Percentiles rank a stretch among this genome's conserved stretches.
Evolutionary conservation across 2,329 filamentous ascomycete genomes (phyloP).

Genomic region (Fusarium sp.): DNA sequence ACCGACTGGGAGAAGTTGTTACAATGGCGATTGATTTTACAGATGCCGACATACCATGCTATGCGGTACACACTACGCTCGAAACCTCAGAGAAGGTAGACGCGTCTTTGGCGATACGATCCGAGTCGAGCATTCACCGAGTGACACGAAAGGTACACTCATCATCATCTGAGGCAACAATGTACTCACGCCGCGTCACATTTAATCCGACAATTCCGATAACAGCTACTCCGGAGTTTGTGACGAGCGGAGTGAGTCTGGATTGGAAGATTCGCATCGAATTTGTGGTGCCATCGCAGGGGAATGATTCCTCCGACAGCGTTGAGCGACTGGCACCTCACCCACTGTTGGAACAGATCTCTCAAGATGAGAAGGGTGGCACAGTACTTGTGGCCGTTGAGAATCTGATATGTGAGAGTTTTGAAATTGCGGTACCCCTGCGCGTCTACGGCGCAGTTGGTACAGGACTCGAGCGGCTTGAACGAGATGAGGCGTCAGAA

Average conservation of each 20-base stretch:
- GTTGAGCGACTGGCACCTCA: conserved; percentile 43
- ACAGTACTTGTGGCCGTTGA: conserved; percentile 81
- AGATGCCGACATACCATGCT: conserved; percentile 82
- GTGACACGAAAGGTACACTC: conserved; percentile 87
- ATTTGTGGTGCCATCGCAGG: conserved; percentile 82
- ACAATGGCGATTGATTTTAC: conserved; percentile 88
- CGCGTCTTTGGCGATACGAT: conserved; percentile 82
- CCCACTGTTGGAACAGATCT: conserved; percentile 81
- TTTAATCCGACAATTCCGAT: conserved; percentile 88
- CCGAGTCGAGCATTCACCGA: conserved; percentile 85
- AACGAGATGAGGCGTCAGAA: conserved; percentile 66
- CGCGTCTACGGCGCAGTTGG: conserved; percentile 79
- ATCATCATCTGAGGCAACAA: conserved; percentile 81
- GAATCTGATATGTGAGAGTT: conserved; percentile 85
- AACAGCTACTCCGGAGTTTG: conserved; percentile 87
- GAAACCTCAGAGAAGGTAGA: conserved; percentile 91
- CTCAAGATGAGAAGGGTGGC: conserved; percentile 81
- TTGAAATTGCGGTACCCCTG: conserved; percentile 88
- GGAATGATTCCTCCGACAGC: conserved; percentile 35
- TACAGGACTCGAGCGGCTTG: conserved; percentile 66
- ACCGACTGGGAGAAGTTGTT: conserved; percentile 88
- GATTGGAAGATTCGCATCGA: conserved; percentile 93
- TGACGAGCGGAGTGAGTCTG: conserved; percentile 87
- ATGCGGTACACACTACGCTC: conserved; percentile 84
- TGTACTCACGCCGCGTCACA: conserved; percentile 82